Percentiles rank a stretch among this genome's conserved stretches.
Evolutionary conservation across 1,284 basidiomycete genomes (phyloP).

Genomic region (Entoloma clypeatum): DNA sequence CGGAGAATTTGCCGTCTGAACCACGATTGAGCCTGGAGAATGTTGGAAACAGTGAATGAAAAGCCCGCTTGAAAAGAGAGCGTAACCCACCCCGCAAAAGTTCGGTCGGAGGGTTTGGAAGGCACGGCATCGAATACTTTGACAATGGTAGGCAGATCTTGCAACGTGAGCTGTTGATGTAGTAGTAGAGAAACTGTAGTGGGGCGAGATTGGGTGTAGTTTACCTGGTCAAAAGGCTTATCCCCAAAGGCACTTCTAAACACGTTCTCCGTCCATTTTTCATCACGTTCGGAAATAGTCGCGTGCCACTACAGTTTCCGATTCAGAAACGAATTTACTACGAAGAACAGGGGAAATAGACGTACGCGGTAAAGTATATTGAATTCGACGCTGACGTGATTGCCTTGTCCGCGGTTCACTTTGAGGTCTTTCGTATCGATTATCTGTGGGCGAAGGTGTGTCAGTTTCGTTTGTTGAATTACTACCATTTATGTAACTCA

Average conservation of each 20-base stretch:
- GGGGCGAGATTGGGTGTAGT: neutral
- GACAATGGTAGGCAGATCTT: slow-evolving; percentile 27
- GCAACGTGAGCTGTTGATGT: slow-evolving; percentile 22
- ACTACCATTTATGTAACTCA: slow-evolving; percentile 20
- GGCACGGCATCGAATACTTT: slow-evolving; percentile 21
- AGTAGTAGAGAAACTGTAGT: neutral
- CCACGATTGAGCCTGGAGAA: slow-evolving; percentile 17
- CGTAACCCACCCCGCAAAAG: slow-evolving; percentile 32
- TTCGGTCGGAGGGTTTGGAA: slow-evolving; percentile 30
- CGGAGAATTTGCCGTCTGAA: slow-evolving; percentile 12
- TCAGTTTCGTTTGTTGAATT: too few species aligned
- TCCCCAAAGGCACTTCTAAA: slow-evolving; percentile 32
- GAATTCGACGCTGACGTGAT: slow-evolving; percentile 51
- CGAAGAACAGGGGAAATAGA: slow-evolving; percentile 1
- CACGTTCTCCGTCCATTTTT: slow-evolving; percentile 38
- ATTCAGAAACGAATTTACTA: slow-evolving; percentile 4
- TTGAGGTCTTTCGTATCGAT: slow-evolving; percentile 29
- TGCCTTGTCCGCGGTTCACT: slow-evolving; percentile 41
- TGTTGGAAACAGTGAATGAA: too few species aligned
- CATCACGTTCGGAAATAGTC: slow-evolving; percentile 34
- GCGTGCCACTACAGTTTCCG: slow-evolving; percentile 37
- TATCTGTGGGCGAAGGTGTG: slow-evolving; percentile 17
- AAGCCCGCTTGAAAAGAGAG: too few species aligned
- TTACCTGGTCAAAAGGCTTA: slow-evolving; percentile 28
- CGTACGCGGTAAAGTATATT: slow-evolving; percentile 47